Conservation (phyloP, 257 asterid genomes). For the Gentiana macrophylla region DNA sequence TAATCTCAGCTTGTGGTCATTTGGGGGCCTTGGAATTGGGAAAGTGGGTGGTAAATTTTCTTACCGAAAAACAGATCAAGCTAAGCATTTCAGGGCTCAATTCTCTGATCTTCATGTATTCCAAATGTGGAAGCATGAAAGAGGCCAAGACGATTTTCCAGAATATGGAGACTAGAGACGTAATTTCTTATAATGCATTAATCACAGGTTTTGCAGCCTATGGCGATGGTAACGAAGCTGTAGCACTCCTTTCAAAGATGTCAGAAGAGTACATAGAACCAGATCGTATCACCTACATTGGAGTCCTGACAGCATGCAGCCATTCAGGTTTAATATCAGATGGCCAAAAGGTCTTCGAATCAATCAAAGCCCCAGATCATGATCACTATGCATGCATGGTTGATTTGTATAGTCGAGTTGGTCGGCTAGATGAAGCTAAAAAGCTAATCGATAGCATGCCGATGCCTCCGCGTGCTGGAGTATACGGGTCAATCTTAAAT, state of each 20-base stretch:
- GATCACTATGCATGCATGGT: slow-evolving; percentile 72
- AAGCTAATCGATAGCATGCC: slow-evolving; percentile 42
- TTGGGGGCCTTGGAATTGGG: slow-evolving; percentile 63
- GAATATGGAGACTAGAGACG: slow-evolving; percentile 47
- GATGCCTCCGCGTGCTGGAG: slow-evolving; percentile 38
- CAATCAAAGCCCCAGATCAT: slow-evolving; percentile 41
- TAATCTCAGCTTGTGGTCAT: slow-evolving; percentile 74
- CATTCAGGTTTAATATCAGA: slow-evolving; percentile 55
- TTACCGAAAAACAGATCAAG: slow-evolving; percentile 24
- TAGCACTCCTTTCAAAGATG: slow-evolving; percentile 41
- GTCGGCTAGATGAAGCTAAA: slow-evolving; percentile 63
- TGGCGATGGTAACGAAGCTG: slow-evolving; percentile 47
- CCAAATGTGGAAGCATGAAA: slow-evolving; percentile 64
- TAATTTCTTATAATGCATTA: slow-evolving; percentile 53
- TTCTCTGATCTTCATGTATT: slow-evolving; percentile 64
- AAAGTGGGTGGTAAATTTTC: slow-evolving; percentile 32
- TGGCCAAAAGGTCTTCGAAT: slow-evolving; percentile 41
- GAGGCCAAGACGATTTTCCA: slow-evolving; percentile 35
- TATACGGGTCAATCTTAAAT: slow-evolving; percentile 53
- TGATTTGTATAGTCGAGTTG: slow-evolving; percentile 60
- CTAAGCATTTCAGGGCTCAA: slow-evolving; percentile 37
- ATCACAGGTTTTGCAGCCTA: slow-evolving; percentile 66
- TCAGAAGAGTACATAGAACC: slow-evolving; percentile 33
- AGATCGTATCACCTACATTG: slow-evolving; percentile 47
- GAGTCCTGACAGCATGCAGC: slow-evolving; percentile 62